Evolutionary conservation across 176 grass and related monocot species (phyloP).

Genomic region (Areca catechu): DNA sequence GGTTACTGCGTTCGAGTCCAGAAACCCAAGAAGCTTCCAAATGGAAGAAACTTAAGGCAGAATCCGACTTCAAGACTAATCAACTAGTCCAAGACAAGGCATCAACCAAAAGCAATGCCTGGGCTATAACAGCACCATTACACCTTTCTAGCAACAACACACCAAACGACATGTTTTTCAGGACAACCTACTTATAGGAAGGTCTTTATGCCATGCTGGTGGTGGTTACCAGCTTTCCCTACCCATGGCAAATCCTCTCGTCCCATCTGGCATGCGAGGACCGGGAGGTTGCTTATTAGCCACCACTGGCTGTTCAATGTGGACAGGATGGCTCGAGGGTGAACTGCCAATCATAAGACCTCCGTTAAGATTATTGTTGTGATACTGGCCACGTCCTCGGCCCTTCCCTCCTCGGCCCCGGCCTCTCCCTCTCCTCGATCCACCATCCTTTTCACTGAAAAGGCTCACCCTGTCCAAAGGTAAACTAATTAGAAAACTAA

Average conservation of each 20-base stretch:
- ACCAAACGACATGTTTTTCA: conserved; percentile 8
- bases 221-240: neutral
- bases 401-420: conserved; percentile 43
- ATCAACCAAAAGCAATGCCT: neutral
- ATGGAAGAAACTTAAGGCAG: no score
- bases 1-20: no score
- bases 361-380: conserved; percentile 21
- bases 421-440: conserved; percentile 36
- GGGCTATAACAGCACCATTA: neutral
- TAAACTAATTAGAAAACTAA: conserved; percentile 3
- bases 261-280: conserved; percentile 21
- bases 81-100: neutral
- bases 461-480: conserved; percentile 31
- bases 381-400: conserved; percentile 32
- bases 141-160: conserved; percentile 2
- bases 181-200: neutral
- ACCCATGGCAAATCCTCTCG: conserved; percentile 18
- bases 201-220: conserved; percentile 9
- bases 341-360: conserved; percentile 36
- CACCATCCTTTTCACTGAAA: conserved; percentile 31
- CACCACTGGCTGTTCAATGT: neutral
- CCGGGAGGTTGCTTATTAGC: conserved; percentile 9
- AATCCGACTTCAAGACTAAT: neutral
- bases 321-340: conserved; percentile 11
- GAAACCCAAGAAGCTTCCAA: no score